A percentile compares a stretch with the other conserved stretches of the same genome.
phyloP scores from a whole-genome alignment of 2,329 filamentous ascomycete genomes.

The Nothopassalora personata region DNA sequence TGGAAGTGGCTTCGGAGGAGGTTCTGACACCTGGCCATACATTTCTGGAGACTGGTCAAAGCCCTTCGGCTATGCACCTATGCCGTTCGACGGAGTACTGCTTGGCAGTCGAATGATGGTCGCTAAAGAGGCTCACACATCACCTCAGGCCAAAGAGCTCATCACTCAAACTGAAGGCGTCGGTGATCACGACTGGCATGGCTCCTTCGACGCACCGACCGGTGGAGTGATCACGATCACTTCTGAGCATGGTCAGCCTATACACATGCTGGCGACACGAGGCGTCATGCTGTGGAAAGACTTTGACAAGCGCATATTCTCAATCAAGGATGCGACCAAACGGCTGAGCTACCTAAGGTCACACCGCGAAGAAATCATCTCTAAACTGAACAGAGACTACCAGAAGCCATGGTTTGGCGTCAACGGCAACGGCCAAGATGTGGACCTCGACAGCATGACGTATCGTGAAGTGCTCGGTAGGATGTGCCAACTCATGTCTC shows the following conservation, averaged over 20 bases:
- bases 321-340: constrained; percentile 77
- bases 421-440: constrained; percentile 68
- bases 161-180: constrained; percentile 77
- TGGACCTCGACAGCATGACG: constrained; percentile 92
- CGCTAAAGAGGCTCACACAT: constrained; percentile 80
- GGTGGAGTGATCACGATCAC: constrained; percentile 90
- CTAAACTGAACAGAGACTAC: constrained; percentile 87
- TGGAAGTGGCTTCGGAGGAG: constrained; percentile 79
- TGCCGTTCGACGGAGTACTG: constrained; percentile 84
- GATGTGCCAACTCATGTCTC: constrained; percentile 80
- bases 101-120: constrained; percentile 91
- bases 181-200: constrained; percentile 74
- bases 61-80: constrained; percentile 74
- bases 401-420: constrained; percentile 91
- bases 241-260: constrained; percentile 97
- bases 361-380: constrained; percentile 79
- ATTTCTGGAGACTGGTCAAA: constrained; percentile 77
- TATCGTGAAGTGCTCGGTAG: constrained; percentile 78
- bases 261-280: constrained; percentile 92
- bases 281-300: constrained; percentile 94
- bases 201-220: constrained; percentile 79
- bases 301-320: constrained; percentile 97
- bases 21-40: constrained; percentile 83
- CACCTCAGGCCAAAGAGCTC: constrained; percentile 75
- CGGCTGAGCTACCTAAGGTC: constrained; percentile 76